phyloP scores from a whole-genome alignment of 1,284 basidiomycete genomes.

The Leccinum fallax region DNA sequence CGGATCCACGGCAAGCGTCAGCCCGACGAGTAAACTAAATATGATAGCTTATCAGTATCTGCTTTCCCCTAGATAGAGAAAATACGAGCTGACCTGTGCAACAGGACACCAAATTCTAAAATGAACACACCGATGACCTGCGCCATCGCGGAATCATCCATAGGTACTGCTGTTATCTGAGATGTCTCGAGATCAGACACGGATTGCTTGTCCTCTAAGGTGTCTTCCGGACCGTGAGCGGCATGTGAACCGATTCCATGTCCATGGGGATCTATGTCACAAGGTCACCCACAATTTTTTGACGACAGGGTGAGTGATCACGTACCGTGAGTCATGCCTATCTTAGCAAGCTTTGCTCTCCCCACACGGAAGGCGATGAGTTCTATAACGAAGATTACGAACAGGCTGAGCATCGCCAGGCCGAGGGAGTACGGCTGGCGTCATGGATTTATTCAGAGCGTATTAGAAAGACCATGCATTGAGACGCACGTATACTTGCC shows the following conservation, averaged over 20 bases:
- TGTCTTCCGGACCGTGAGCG: slow-evolving; percentile 66
- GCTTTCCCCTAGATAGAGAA: not conserved
- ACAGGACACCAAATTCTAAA: slow-evolving; percentile 89
- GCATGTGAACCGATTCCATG: slow-evolving; percentile 67
- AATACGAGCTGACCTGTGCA: slow-evolving; percentile 64
- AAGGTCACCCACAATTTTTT: not conserved
- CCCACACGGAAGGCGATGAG: slow-evolving; percentile 84
- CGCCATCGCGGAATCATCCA: slow-evolving; percentile 53
- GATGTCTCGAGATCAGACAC: slow-evolving; percentile 25
- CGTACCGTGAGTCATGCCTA: slow-evolving; percentile 59
- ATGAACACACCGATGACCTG: slow-evolving; percentile 88
- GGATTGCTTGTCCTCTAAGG: slow-evolving; percentile 18
- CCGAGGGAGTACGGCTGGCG: slow-evolving; percentile 77
- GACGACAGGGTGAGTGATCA: not conserved
- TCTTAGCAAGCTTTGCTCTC: slow-evolving; percentile 58
- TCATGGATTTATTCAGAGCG: slow-evolving; percentile 5
- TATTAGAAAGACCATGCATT: not conserved
- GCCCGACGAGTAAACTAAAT: slow-evolving; percentile 79
- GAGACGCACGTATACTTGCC: slow-evolving; percentile 72
- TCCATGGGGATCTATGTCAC: slow-evolving; percentile 60
- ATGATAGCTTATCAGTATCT: slow-evolving; percentile 1
- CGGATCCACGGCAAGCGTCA: slow-evolving; percentile 87
- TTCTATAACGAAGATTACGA: slow-evolving; percentile 84
- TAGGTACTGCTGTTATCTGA: not conserved
- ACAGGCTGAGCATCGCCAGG: slow-evolving; percentile 79